phyloP scores from a whole-genome alignment of 768 basidiomycete genomes.

The Hygrophorus russula region DNA sequence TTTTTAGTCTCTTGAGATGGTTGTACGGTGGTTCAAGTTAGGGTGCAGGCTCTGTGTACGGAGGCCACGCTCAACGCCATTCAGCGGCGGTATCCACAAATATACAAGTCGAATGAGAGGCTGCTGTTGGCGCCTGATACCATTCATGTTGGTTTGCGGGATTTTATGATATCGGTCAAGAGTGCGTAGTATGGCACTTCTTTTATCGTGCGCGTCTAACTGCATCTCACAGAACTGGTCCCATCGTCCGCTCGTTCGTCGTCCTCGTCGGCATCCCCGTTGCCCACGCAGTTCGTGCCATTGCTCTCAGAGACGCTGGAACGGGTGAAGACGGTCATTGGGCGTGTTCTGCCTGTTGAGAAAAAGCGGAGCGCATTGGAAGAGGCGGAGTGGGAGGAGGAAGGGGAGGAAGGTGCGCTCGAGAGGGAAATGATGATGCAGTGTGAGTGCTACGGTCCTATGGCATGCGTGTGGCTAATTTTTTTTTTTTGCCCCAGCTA shows the following conservation, averaged over 20 bases:
- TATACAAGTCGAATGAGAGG: constrained; percentile 86
- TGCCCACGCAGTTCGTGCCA: constrained; percentile 78
- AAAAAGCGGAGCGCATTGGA: constrained; percentile 82
- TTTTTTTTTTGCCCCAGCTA: constrained; percentile 35
- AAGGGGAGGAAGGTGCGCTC: constrained; percentile 68
- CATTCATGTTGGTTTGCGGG: constrained; percentile 73
- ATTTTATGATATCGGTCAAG: constrained; percentile 96
- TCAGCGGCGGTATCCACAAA: constrained; percentile 92
- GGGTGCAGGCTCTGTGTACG: constrained; percentile 78
- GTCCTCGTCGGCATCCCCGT: constrained; percentile 71
- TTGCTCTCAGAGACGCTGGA: constrained; percentile 61
- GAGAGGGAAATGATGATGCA: constrained; percentile 85
- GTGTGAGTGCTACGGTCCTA: too few relatives aligned
- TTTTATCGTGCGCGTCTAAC: constrained; percentile 1
- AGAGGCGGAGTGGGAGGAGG: constrained; percentile 90
- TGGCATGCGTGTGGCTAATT: not conserved
- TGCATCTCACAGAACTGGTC: constrained; percentile 60
- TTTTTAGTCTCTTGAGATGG: constrained; percentile 9
- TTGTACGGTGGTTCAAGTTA: constrained; percentile 4
- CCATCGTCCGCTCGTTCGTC: constrained; percentile 92
- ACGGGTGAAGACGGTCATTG: constrained; percentile 60
- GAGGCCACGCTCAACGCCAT: constrained; percentile 96
- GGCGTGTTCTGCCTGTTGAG: constrained; percentile 63
- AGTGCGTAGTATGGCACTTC: constrained; percentile 41
- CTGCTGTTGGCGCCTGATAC: constrained; percentile 76